These are phyloP conservation scores for Paxillus involutus DNA, from an alignment of 768 basidiomycete species.

Conservation along the genomic window DNA sequence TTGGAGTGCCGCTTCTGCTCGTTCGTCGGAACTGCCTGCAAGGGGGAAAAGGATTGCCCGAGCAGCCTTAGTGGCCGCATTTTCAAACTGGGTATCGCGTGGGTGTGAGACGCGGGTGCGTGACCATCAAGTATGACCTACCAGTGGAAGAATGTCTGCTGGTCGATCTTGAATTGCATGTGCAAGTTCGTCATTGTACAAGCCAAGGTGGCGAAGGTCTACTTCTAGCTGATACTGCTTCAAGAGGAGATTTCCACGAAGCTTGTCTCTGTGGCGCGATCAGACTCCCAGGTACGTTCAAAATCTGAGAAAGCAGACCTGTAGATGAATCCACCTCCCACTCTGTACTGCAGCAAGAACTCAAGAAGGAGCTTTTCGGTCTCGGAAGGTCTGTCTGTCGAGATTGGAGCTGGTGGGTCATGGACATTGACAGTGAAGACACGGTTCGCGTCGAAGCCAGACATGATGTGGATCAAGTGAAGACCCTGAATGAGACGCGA, in stretches of 20 bases:
- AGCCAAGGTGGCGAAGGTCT: constrained; percentile 71
- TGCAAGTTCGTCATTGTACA: constrained; percentile 94
- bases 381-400: constrained; percentile 75
- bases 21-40: constrained; percentile 46
- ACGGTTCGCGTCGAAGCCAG: constrained; percentile 82
- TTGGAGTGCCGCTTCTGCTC: constrained; percentile 45
- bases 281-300: background rate
- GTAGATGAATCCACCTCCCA: constrained; percentile 91
- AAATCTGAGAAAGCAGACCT: constrained; percentile 48
- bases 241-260: constrained; percentile 84
- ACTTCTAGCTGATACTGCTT: constrained; percentile 88
- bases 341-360: constrained; percentile 85
- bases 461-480: constrained; percentile 48
- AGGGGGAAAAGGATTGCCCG: constrained; percentile 82
- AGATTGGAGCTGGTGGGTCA: constrained; percentile 51
- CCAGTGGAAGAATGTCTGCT: constrained; percentile 84
- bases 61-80: constrained; percentile 83
- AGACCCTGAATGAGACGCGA: constrained; percentile 9
- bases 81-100: constrained; percentile 70
- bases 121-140: constrained; percentile 35
- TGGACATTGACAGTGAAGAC: constrained; percentile 83
- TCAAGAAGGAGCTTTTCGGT: constrained; percentile 79
- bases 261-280: constrained; percentile 60
- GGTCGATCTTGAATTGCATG: constrained; percentile 89
- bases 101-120: background rate